Percentiles rank a stretch among this genome's conserved stretches.
Conservation (phyloP, 2,329 filamentous ascomycete genomes). For the Phyllosticta citribraziliensis region DNA sequence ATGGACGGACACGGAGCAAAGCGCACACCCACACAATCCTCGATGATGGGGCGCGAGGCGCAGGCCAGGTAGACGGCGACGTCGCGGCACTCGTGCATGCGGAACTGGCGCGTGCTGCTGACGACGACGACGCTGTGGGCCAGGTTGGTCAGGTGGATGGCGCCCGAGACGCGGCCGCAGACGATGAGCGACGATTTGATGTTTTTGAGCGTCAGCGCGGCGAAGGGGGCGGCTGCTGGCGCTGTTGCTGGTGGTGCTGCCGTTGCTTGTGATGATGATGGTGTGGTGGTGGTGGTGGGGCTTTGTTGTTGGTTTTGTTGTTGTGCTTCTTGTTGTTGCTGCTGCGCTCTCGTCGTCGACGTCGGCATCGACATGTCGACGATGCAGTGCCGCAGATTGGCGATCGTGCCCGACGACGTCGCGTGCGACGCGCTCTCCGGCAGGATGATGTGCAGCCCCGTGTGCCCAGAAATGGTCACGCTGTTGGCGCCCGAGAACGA, state of each 20-base stretch:
- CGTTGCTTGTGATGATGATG: not conserved
- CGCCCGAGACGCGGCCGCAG: conserved; percentile 66
- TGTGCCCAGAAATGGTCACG: conserved; percentile 58
- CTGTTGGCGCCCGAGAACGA: conserved; percentile 50
- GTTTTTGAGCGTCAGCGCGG: conserved; percentile 59
- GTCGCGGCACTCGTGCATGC: conserved; percentile 78
- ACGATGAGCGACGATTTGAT: conserved; percentile 64
- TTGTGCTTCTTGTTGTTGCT: not conserved
- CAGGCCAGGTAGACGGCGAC: conserved; percentile 79
- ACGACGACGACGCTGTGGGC: conserved; percentile 60
- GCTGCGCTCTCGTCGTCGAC: not conserved
- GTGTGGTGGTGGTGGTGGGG: not conserved
- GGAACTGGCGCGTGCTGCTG: conserved; percentile 66
- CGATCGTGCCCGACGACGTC: conserved; percentile 63
- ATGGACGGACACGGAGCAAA: conserved; percentile 63
- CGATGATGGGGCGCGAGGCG: conserved; percentile 81
- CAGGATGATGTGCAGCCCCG: conserved; percentile 64
- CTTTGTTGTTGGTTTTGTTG: conserved; percentile 33
- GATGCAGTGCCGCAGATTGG: conserved; percentile 59
- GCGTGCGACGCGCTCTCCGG: conserved; percentile 61
- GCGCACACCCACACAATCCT: conserved; percentile 68
- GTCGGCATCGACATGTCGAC: conserved; percentile 68
- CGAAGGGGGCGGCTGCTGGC: conserved; percentile 39
- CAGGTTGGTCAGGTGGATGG: conserved; percentile 73
- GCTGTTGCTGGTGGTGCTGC: not conserved